Base-by-base conservation (phyloP, 1,284 basidiomycete species). In the Ceratobasidium theobromae region DNA sequence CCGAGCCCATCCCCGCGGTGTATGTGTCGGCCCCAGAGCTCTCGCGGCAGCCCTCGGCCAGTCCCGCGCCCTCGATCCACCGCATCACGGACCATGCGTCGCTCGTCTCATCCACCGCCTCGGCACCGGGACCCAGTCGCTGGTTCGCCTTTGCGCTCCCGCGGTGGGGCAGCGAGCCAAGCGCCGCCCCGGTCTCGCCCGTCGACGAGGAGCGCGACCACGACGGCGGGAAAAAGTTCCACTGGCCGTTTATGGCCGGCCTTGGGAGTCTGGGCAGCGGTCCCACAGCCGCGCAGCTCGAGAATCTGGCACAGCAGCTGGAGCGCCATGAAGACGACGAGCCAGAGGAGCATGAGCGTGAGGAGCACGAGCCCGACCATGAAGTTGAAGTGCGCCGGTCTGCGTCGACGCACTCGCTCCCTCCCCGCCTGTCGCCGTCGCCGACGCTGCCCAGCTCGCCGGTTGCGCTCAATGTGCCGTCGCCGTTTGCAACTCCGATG, bases 171-270 rank as follows among this genome's bases (percentile, higher is more conserved):
- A 16, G 6, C 8, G 43, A 6, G 9, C n/a, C 27, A 18, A 18
- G 30, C 21, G n/a, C 12, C 35, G 43, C 54, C 8, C 54, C 54
- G n/a, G n/a, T n/a, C 25, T 58, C 54, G 54, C 54, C 54, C 5
- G 9, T 46, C 12, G 57, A 62, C 32, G 57, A 62, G 28, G 57
- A 62, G 32, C 45, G 57, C 28, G 57, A 62, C 28, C 57, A 62
- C 33, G 57, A 62, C 25, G 57, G 57, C 3, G 57, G 57, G 5
- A 48, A 51, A 30, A 62, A 62, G 46, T 62, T 62, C 21, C 57
- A 62, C 51, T 62, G 57, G 57, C 57, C 57, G 57, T 62, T 62
- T 62, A 62, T 62, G 57, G 57, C 57, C 12, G 57, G 57, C 21
- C 40, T 62, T 28, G 57, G 57, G 23, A 62, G 35, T 51, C 46